Evolutionary conservation across 495 filamentous ascomycete species (phyloP), one percentile per base, ranked within the genome.

Genomic region (Penicillium paradoxum): DNA sequence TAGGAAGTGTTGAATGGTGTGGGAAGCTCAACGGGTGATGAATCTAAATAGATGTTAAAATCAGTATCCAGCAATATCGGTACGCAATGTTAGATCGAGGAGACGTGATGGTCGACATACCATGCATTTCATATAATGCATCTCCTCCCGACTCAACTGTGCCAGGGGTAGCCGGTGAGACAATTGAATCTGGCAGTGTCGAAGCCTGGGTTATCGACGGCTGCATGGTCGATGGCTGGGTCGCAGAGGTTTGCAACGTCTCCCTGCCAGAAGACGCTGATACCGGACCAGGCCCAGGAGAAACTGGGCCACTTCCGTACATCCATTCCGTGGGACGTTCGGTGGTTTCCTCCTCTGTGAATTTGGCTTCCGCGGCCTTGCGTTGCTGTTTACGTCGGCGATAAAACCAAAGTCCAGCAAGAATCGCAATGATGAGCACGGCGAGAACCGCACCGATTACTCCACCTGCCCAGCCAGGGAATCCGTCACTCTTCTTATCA

Each of bases 391-490:
- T 72, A 4, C 77, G 75, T 11, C 82, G 72, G 53, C 74, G 86
- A 11, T 85, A 71, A 3, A 87, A 63, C 44, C 83, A 73, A 14
- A 68, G 66, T 4, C 76, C 76, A 17, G 77, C 76, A 17, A 83
- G 71, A 29, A 86, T 62, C 2, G 76, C 79, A 27, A 88, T 51
- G 45, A 83, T 72, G 34, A 87, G 66, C 1, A 89, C 70, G 8
- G 85, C 85, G 1, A 85, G 68, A 1, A 89, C 75, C 4, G 85
- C 83, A 4, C 84, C 87, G 15, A 90, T 72, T 2, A 89, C 78
- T 2, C 84, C 83, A 0, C 75, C 79, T 1, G 86, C 72, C 70
- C 81, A 89, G 0, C 62, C 64, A 4, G 85, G 84, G 10, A 83
- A 70, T 4, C 79, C 73, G n/a, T 66, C 56, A 29, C 64, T 60